Percentiles rank a stretch among this genome's conserved stretches.
Evolutionary conservation across 192 early-diverging fungal genomes (phyloP).

Genomic region (Coemansia sp.): DNA sequence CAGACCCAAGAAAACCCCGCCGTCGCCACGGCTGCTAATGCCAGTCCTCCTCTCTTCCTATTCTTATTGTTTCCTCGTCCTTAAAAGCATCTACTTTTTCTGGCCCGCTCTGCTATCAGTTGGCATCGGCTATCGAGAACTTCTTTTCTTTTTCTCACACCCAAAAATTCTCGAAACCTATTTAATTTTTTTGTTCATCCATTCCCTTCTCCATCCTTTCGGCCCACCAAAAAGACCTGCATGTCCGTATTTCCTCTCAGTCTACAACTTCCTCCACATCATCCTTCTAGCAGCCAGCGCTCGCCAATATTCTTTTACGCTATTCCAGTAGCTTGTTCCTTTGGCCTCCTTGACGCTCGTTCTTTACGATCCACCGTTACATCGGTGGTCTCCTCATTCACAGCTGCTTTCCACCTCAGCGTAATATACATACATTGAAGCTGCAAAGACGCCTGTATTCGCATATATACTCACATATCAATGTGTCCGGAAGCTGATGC

Average conservation of each 20-base stretch:
- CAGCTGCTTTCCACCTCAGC: neutral
- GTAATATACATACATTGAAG: conserved; percentile 6
- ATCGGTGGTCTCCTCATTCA: neutral
- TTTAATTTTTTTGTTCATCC: neutral
- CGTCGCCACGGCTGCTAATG: neutral
- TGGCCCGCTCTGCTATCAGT: no score
- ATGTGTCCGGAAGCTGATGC: neutral
- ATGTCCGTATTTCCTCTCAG: neutral
- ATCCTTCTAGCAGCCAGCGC: neutral
- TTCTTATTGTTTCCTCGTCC: neutral
- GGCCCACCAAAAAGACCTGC: neutral
- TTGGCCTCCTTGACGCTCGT: neutral
- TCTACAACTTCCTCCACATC: neutral
- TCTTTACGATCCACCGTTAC: neutral
- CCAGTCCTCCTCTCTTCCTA: neutral
- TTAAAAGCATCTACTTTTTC: no score
- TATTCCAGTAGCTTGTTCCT: neutral
- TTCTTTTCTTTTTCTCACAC: conserved; percentile 8
- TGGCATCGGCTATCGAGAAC: neutral
- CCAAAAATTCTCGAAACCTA: conserved; percentile 4
- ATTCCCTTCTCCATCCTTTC: neutral
- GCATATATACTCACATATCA: conserved; percentile 2
- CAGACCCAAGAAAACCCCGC: neutral
- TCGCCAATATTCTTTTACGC: neutral
- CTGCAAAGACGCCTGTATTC: conserved; percentile 1